Evolutionary conservation across 352 stramenopile genomes (phyloP).

Genomic region (Phytophthora pistaciae): DNA sequence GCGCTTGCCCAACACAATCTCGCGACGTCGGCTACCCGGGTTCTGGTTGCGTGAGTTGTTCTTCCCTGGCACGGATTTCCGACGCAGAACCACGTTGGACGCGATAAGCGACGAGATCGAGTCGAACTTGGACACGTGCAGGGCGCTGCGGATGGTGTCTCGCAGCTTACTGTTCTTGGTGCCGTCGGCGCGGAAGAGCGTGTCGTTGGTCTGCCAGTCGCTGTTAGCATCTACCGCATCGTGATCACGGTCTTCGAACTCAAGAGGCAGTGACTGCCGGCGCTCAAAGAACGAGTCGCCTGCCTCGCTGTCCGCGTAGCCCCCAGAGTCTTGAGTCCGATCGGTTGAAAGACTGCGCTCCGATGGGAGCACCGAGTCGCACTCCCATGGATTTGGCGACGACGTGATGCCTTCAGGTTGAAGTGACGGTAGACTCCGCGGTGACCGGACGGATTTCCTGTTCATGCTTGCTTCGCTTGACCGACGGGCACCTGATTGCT

Average conservation of each 20-base stretch:
- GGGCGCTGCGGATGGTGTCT: conserved; percentile 80
- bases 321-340: conserved; percentile 29
- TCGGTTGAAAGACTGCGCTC: conserved; percentile 62
- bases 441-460: conserved; percentile 18
- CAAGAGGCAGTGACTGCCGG: conserved; percentile 15
- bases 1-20: conserved; percentile 74
- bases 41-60: conserved; percentile 17
- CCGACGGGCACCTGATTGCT: conserved; percentile 8
- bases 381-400: conserved; percentile 63
- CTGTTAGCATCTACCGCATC: conserved; percentile 35
- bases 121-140: conserved; percentile 92
- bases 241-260: conserved; percentile 25
- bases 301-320: conserved; percentile 18
- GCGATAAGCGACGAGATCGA: conserved; percentile 90
- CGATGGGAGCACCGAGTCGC: conserved; percentile 64
- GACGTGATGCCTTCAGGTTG: conserved; percentile 39
- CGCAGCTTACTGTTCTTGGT: conserved; percentile 87
- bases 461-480: conserved; percentile 1
- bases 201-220: conserved; percentile 79
- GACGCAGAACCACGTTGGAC: conserved; percentile 74
- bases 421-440: conserved; percentile 38
- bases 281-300: conserved; percentile 21
- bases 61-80: conserved; percentile 46
- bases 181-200: conserved; percentile 90
- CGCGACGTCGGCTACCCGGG: conserved; percentile 32